Evolutionary conservation across 495 filamentous ascomycete genomes (phyloP), one percentile per base, ranked within the genome.

Genomic region (Aspergillus olivimuriae): DNA sequence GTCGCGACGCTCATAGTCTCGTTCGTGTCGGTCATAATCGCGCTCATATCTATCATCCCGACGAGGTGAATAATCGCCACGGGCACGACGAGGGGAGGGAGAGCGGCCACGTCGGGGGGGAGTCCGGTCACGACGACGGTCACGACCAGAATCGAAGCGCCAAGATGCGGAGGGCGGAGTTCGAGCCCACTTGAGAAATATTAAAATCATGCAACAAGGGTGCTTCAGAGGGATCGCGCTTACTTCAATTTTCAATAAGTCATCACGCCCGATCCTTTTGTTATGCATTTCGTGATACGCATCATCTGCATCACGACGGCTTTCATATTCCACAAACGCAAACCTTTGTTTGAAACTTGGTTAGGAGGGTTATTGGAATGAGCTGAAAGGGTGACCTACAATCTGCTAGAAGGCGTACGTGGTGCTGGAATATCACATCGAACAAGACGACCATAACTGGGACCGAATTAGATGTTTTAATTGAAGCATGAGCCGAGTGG

Each of bases 231-330:
- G n/a, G n/a, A n/a, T n/a, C n/a, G n/a, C n/a, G 34, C 76, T 56
- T 71, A 95, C 92, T 77, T 99, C 92, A 53, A 99, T 97, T 70
- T 99, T 99, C 73, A 99, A 62, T 35, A 95, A 64, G 53, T 99
- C 92, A 63, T 99, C 92, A 41, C 90, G 85, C 33, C 89, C 90
- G 55, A 99, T 89, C 41, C 92, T 87, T 80, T 94, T 95, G 72
- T 96, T 96, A 65, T 99, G 92, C 94, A 99, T 97, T 67, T 99
- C 92, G 66, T 97, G 89, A 61, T 99, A 99, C 23, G 92, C 92
- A 76, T 99, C 92, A 70, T 99, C 92, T 34, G 92, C 89, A 76
- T 99, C 92, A 55, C 92, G 94, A 55, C 92, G 89, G 66, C 89
- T 94, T 73, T 99, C 92, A 66, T 99, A 99, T 69, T 99, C 92